Evolutionary conservation across 495 filamentous ascomycete species (phyloP).

Genomic region (Aspergillus avenaceus): DNA sequence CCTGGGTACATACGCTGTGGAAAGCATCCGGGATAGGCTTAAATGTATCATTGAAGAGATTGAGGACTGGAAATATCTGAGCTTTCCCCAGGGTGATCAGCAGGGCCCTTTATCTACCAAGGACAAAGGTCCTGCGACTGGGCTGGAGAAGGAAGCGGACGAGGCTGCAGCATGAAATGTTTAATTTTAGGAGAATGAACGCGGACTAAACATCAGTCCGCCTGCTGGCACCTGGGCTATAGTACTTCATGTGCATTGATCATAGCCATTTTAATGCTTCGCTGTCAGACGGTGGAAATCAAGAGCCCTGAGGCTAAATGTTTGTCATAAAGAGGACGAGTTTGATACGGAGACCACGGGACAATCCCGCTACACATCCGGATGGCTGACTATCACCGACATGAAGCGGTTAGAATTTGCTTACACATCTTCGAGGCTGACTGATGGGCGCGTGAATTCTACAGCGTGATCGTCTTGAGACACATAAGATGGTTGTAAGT

Average conservation of each 20-base stretch:
- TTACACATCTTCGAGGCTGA: too few species aligned
- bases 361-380: background rate
- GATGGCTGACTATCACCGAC: too few species aligned
- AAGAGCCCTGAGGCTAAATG: too few species aligned
- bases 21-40: slow-evolving; percentile 86
- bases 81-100: slow-evolving; percentile 43
- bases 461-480: too few species aligned
- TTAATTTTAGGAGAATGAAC: background rate
- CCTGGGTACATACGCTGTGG: slow-evolving; percentile 88
- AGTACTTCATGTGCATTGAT: background rate
- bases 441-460: too few species aligned
- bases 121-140: background rate
- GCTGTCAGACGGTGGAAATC: too few species aligned
- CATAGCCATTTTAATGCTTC: background rate
- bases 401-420: too few species aligned
- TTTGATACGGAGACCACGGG: background rate
- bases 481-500: too few species aligned
- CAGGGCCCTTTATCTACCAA: slow-evolving; percentile 1
- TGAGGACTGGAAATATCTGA: slow-evolving; percentile 84
- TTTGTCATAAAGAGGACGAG: background rate
- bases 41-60: slow-evolving; percentile 91
- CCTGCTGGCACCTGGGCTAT: background rate
- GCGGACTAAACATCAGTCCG: background rate
- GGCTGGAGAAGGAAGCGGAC: background rate
- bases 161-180: background rate